A percentile compares a stretch with the other conserved stretches of the same genome.
These are phyloP conservation scores for Salix koriyanagi DNA, from an alignment of 345 rosid species.

Conservation along the genomic window DNA sequence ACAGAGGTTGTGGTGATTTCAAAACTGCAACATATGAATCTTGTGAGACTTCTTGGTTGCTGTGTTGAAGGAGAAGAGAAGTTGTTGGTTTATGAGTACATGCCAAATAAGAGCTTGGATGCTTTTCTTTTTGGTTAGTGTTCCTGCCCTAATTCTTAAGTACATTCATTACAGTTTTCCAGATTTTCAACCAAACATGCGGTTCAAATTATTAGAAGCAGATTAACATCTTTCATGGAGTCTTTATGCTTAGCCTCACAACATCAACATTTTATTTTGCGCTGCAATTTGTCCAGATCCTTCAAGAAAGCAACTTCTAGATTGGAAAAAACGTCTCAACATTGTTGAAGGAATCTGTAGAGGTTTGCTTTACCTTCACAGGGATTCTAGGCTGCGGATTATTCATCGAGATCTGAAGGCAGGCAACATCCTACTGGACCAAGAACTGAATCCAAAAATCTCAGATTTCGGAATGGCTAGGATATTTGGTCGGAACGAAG, in stretches of 20 bases:
- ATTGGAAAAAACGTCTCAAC: slow-evolving; percentile 20
- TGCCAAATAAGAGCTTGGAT: slow-evolving; percentile 40
- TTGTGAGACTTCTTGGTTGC: slow-evolving; percentile 36
- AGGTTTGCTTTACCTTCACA: slow-evolving; percentile 27
- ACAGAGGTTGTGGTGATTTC: slow-evolving; percentile 40
- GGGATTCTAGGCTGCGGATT: slow-evolving; percentile 26
- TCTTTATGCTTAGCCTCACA: slow-evolving; percentile 3
- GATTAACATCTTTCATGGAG: slow-evolving; percentile 9
- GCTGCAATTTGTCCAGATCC: no score
- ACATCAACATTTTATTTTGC: no score
- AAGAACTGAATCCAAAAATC: slow-evolving; percentile 26
- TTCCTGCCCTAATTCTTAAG: background rate
- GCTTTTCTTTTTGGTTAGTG: slow-evolving; percentile 4
- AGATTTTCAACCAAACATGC: background rate
- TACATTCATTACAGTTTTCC: background rate
- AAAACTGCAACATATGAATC: slow-evolving; percentile 38
- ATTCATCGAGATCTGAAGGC: slow-evolving; percentile 36
- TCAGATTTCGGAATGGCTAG: slow-evolving; percentile 42
- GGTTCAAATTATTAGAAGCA: background rate
- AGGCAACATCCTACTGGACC: slow-evolving; percentile 28
- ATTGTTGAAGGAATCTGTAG: slow-evolving; percentile 20
- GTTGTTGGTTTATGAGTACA: slow-evolving; percentile 33
- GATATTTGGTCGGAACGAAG: slow-evolving; percentile 20
- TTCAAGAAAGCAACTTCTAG: background rate
- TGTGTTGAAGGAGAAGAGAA: slow-evolving; percentile 33